Percentiles rank a stretch among this genome's conserved stretches.
These are phyloP conservation scores for Pseudogymnoascus sp. DNA, from an alignment of 2,329 filamentous ascomycete species.

Conservation along the genomic window DNA sequence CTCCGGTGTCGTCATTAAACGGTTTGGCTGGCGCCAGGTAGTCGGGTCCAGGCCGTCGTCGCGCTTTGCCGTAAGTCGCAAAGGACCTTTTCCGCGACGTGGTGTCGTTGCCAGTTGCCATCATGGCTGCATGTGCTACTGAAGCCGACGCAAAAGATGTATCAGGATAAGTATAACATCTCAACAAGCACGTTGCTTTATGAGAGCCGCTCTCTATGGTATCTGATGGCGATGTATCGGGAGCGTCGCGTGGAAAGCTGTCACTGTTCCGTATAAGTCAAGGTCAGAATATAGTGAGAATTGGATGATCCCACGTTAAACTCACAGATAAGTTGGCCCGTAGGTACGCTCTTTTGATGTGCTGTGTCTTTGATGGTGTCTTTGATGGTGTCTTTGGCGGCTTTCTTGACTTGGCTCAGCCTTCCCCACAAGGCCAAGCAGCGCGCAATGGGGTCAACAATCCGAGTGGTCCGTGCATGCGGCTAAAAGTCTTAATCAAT, in stretches of 20 bases:
- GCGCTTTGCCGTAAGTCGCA: conserved; percentile 27
- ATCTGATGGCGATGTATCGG: neutral
- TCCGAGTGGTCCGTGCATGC: neutral
- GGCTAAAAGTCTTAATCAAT: neutral
- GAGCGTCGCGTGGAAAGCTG: neutral
- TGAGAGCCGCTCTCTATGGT: neutral
- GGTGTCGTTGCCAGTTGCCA: conserved; percentile 23
- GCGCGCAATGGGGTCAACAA: conserved; percentile 2
- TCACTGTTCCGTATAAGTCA: neutral
- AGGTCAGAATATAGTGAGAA: neutral
- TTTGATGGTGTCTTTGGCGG: neutral
- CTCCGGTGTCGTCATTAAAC: neutral
- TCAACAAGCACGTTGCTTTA: neutral
- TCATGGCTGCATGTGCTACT: conserved; percentile 10
- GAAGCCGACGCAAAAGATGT: neutral
- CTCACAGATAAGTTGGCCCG: neutral
- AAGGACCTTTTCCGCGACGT: conserved; percentile 22
- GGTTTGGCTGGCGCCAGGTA: conserved; percentile 12
- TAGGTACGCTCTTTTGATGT: neutral
- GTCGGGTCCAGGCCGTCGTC: conserved; percentile 23
- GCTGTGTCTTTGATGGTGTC: neutral
- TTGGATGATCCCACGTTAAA: neutral
- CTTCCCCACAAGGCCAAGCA: conserved; percentile 5
- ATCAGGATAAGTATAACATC: neutral
- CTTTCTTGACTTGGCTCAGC: neutral